Percentiles rank a stretch among this genome's conserved stretches.
These are phyloP conservation scores for Bipolaris sorokiniana DNA, from an alignment of 2,329 filamentous ascomycete species.

Conservation along the genomic window DNA sequence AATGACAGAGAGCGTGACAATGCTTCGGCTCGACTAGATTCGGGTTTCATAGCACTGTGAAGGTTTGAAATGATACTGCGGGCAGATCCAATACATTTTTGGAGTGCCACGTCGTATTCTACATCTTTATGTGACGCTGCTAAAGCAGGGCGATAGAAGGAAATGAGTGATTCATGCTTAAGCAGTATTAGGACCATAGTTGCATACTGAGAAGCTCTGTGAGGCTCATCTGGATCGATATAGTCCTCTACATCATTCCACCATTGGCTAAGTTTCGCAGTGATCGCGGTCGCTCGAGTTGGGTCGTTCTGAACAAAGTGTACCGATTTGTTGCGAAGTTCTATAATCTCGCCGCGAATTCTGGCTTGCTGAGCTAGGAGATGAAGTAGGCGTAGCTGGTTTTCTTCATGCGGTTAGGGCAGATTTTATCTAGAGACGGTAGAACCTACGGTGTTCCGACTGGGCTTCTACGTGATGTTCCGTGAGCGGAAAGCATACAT, in stretches of 20 bases:
- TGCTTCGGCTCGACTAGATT: background rate
- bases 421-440: background rate
- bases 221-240: constrained; percentile 47
- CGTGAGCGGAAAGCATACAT: constrained; percentile 61
- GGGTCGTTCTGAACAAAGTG: constrained; percentile 53
- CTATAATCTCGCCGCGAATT: constrained; percentile 59
- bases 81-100: constrained; percentile 60
- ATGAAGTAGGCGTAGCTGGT: constrained; percentile 25
- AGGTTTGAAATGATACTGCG: constrained; percentile 55
- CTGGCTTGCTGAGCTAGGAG: constrained; percentile 56
- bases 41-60: constrained; percentile 32
- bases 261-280: constrained; percentile 59
- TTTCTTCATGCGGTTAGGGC: constrained; percentile 11
- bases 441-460: constrained; percentile 19
- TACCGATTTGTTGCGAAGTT: constrained; percentile 61
- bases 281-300: constrained; percentile 54
- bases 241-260: constrained; percentile 61
- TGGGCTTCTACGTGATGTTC: constrained; percentile 51
- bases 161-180: constrained; percentile 59
- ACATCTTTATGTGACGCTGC: constrained; percentile 54
- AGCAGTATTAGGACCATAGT: constrained; percentile 53
- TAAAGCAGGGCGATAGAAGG: constrained; percentile 58
- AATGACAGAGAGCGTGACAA: constrained; percentile 38
- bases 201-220: constrained; percentile 44
- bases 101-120: constrained; percentile 57